Base-by-base conservation (phyloP, 2,329 filamentous ascomycete species). In the Cucurbitaria berberidis region DNA sequence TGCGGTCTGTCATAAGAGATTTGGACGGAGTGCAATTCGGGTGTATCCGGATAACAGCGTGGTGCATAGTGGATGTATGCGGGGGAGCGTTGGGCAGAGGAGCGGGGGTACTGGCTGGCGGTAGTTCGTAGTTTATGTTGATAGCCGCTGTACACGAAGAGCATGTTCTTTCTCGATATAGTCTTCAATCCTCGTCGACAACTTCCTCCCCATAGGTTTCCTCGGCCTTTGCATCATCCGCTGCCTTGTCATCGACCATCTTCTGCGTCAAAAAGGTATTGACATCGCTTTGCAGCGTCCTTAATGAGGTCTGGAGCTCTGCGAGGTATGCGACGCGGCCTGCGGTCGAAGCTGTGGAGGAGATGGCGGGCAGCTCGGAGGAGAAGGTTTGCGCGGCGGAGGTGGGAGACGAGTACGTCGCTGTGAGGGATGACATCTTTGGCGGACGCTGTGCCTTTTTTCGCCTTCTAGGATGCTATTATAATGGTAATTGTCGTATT, bases 11-110 rank as follows among this genome's bases (percentile, higher is more conserved):
- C 89, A 96, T 75, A 98, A 97, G 81, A 82, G 95, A 61, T 84
- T 99, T 60, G 93, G 93, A 1, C 89, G 91, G 1, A 96, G 90
- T 73, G 95, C 96, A 16, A 89, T 98, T 54, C 88, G 93, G 35
- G 93, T 97, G 11, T 83, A 95, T 76, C 91, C 93, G 6, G 90
- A 96, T 63, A 74, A 76, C 38, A 72, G 73, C 42, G 80, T 81
- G 18, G 78, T 81, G 53, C 80, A 82, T 67, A 80, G 78, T 52
- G 80, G 80, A 2, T 82, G 80, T 69, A 72, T 77, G 64, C 64
- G 68, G 49, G 67, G 69, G 7, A 70, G 66, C 51, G 55, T 69
- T 13, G 70, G 64, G 44, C 61, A 60, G 51, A 41, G 40, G 30
- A 44, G 52, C 19, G 24, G 41, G 13, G 42, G 26, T 35, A 40